Conservation (phyloP, 352 stramenopile genomes). For the Phytophthora sansomeana region DNA sequence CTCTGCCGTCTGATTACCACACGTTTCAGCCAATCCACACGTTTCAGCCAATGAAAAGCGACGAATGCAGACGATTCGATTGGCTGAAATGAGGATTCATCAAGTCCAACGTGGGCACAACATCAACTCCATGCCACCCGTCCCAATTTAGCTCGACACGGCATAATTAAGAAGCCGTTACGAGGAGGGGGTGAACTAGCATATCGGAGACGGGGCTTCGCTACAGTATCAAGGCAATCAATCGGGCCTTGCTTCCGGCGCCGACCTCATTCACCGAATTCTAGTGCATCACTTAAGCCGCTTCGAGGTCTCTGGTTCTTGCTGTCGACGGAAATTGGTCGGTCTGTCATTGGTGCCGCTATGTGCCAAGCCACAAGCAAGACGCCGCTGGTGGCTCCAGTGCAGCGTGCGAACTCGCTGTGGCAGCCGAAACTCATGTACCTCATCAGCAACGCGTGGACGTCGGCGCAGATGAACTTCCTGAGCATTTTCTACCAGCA, state of each 20-base stretch:
- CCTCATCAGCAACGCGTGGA: conserved; percentile 64
- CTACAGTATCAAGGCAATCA: too few relatives aligned
- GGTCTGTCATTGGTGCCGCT: background rate
- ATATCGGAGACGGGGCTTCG: conserved; percentile 19
- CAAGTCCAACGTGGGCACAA: conserved; percentile 24
- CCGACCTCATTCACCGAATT: conserved; percentile 36
- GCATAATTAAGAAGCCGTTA: background rate
- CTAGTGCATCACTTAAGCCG: background rate
- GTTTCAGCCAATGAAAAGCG: too few relatives aligned
- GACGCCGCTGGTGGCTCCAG: conserved; percentile 31
- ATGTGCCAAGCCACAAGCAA: conserved; percentile 42
- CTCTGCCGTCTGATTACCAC: background rate
- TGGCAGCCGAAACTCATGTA: conserved; percentile 87
- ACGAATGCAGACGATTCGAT: background rate
- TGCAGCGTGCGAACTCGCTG: conserved; percentile 18
- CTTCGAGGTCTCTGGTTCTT: background rate
- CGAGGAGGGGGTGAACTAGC: conserved; percentile 28
- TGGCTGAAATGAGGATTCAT: conserved; percentile 14
- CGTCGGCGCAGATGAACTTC: conserved; percentile 81
- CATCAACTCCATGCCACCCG: conserved; percentile 19
- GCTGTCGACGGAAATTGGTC: conserved; percentile 1
- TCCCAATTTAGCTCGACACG: background rate
- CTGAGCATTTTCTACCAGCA: conserved; percentile 80
- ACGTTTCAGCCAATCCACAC: conserved; percentile 20
- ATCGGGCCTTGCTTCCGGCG: background rate